Base-by-base conservation (phyloP, 768 basidiomycete species). In the Kwoniella heveanensis region DNA sequence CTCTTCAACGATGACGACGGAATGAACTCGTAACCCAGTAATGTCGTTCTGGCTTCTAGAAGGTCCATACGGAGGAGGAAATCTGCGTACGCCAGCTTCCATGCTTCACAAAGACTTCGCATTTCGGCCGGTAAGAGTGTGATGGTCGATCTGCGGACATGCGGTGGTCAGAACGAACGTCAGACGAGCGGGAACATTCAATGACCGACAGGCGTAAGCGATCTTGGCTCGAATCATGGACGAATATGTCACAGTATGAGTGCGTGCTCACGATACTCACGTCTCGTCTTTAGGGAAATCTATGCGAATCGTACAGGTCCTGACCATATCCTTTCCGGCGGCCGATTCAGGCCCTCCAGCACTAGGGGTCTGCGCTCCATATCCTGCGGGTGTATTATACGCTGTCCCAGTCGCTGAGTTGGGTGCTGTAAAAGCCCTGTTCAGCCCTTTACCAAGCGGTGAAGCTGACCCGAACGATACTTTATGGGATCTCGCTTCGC, bases 81-180 rank as follows among this genome's bases (percentile, higher is more conserved):
- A 58, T 77, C 76, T 4, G 73, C 72, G 64, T 79, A 79, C 12
- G 72, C 63, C 4, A 72, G 39, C 22, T 71, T 73, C 56, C 64
- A 72, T 8, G 51, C 61, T 49, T 77, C 72, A 62, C 68, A 73
- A 22, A 29, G 54, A 10, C 46, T n/a, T 46, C 48, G 26, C 26
- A 57, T 57, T 13, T 66, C 62, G 7, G 58, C 67, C 1, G 70
- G 60, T 9, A 73, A 58, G 13, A 77, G 55, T 6, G 65, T 56
- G 2, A 67, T 68, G 22, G 58, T 24, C 9, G 69, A 65, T 7
- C 71, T 71, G 27, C 21, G n/a, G 29, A 8, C 25, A n/a, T 51
- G 26, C 9, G 39, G 3, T 17, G 19, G 25, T 64, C 56, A 64
- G 59, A 8, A 3, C 22, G 7, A n/a, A 15, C 25, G 32, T 13